Base-by-base conservation (phyloP, 2,329 filamentous ascomycete species). In the Fusarium sambucinum region DNA sequence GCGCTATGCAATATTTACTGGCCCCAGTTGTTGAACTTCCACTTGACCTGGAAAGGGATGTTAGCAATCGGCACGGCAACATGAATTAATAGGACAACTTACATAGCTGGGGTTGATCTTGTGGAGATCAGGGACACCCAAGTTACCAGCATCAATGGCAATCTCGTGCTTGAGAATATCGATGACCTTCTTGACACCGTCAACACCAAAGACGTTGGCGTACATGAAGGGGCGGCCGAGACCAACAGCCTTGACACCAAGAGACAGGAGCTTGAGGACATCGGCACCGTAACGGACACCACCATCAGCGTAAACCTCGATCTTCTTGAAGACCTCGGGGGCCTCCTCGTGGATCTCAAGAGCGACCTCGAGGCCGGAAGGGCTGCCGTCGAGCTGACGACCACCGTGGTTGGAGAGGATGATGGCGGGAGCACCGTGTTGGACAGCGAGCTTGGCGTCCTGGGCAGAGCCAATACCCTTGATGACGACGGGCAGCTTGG, bases 191-290 rank as follows among this genome's bases (percentile, higher is more conserved):
- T 79, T 74, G 4, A 87, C 82, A 44, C 85, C 85, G 10, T 81
- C 79, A 46, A 78, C 74, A 8, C 85, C 85, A 63, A 80, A 87
- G 45, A 84, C 74, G 74, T 86, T 87, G 64, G 83, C 77, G 70
- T 80, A 87, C 84, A 86, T 85, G 64, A 84, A 81, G 12, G 83
- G 80, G 1, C 85, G 75, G 17, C 84, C 85, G 1, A 87, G 63
- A 16, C 85, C 78, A 8, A 83, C 80, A 14, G 79, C 80, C 67
- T 77, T 78, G 55, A 81, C 81, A 12, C 81, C 81, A 16, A 82
- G 78, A 4, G 80, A 76, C n/a, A 83, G 75, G 12, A 82, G 77
- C 66, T 81, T 80, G n/a, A 83, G 72, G 14, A 76, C 78, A 46
- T 83, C 81, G 12, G 76, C 76, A 13, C 81, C 82, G 56, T 81